phyloP scores from a whole-genome alignment of 768 basidiomycete species.

The Trametes elegans region DNA sequence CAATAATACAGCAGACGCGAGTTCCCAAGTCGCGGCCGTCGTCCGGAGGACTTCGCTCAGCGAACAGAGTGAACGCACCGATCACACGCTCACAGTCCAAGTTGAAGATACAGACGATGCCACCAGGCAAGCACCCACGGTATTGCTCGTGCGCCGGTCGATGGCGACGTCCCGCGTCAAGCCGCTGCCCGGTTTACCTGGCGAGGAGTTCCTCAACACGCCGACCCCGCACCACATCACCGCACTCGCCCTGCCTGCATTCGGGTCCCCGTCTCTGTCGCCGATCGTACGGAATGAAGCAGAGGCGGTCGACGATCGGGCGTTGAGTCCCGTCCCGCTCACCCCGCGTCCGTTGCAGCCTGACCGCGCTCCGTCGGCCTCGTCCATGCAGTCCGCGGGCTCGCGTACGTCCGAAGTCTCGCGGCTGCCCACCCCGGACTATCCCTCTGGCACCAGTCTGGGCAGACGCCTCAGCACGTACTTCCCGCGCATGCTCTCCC shows the following conservation, averaged over 20 bases:
- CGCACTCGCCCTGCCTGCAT: not conserved
- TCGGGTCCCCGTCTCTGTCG: not conserved
- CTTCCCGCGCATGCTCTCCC: constrained; percentile 13
- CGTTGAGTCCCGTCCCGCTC: constrained; percentile 20
- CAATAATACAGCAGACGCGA: not conserved
- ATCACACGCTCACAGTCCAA: constrained; percentile 20
- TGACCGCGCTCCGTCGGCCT: not conserved
- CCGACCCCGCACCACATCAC: not conserved
- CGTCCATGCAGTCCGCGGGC: not conserved
- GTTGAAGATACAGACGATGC: constrained; percentile 24
- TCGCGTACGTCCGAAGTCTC: constrained; percentile 6
- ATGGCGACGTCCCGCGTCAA: constrained; percentile 6
- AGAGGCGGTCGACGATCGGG: not conserved
- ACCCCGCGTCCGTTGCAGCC: constrained; percentile 18
- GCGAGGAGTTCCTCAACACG: constrained; percentile 1
- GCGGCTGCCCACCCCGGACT: constrained; percentile 25
- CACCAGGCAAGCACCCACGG: constrained; percentile 11
- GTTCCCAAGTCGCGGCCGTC: no score
- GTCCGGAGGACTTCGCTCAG: constrained; percentile 3
- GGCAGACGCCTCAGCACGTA: constrained; percentile 13
- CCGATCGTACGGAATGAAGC: not conserved
- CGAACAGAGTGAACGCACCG: constrained; percentile 12
- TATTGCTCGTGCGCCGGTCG: constrained; percentile 21
- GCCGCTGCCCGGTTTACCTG: constrained; percentile 10
- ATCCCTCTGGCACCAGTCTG: not conserved